Conservation (phyloP, 2,329 filamentous ascomycete species). For the Paecilomyces variotii region DNA sequence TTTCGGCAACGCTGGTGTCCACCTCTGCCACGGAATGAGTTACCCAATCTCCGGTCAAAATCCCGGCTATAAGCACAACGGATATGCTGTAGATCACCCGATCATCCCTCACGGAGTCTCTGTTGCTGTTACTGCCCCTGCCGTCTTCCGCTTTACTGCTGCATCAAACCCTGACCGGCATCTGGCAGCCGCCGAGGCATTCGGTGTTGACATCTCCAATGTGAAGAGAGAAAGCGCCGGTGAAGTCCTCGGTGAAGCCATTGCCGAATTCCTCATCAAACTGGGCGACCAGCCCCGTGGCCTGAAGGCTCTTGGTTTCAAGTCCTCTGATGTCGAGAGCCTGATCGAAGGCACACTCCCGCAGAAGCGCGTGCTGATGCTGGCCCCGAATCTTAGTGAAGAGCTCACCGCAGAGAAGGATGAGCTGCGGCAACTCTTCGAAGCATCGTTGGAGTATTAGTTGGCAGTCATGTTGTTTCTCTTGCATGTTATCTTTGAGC, state of each 20-base stretch:
- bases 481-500: not conserved
- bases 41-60: constrained; percentile 97
- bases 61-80: constrained; percentile 75
- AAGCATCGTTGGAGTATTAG: constrained; percentile 51
- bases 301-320: constrained; percentile 75
- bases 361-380: constrained; percentile 80
- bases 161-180: constrained; percentile 89
- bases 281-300: constrained; percentile 88
- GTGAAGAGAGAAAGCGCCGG: constrained; percentile 87
- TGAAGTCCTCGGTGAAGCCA: constrained; percentile 74
- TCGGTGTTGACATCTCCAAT: constrained; percentile 80
- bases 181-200: constrained; percentile 77
- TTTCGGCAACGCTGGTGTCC: constrained; percentile 95
- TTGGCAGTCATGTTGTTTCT: not conserved
- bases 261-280: constrained; percentile 70
- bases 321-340: constrained; percentile 62
- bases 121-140: constrained; percentile 85
- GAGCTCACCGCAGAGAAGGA: constrained; percentile 64
- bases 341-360: constrained; percentile 93
- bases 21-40: constrained; percentile 85
- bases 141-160: constrained; percentile 88
- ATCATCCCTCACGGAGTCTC: constrained; percentile 96
- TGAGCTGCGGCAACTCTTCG: constrained; percentile 62
- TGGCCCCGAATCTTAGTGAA: constrained; percentile 72
- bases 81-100: constrained; percentile 68